Conservation (phyloP, 2,329 filamentous ascomycete species). For the Xylaria sp. region DNA sequence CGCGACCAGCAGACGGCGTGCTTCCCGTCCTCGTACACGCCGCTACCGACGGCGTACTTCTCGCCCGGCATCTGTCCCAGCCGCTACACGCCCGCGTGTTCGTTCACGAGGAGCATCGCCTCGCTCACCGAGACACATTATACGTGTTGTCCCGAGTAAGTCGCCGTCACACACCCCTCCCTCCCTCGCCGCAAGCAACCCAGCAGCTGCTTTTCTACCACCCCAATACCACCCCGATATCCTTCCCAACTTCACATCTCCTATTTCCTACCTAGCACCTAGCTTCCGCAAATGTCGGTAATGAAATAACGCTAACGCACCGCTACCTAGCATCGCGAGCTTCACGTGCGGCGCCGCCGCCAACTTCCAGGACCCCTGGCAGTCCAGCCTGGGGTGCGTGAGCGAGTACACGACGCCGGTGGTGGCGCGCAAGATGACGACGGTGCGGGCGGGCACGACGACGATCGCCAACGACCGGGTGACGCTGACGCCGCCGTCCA, state of each 20-base stretch:
- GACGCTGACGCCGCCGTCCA: background rate
- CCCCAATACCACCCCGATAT: too few relatives aligned
- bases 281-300: too few relatives aligned
- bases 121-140: slow-evolving; percentile 3
- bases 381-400: slow-evolving; percentile 9
- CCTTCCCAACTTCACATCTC: too few relatives aligned
- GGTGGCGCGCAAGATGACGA: slow-evolving; percentile 1
- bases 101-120: background rate
- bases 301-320: too few relatives aligned
- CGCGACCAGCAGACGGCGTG: background rate
- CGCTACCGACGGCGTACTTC: background rate
- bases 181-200: too few relatives aligned
- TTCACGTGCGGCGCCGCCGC: slow-evolving; percentile 1
- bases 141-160: slow-evolving; percentile 10
- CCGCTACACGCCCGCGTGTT: slow-evolving; percentile 9
- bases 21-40: background rate
- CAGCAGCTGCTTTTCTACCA: too few relatives aligned
- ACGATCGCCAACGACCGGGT: background rate
- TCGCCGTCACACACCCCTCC: background rate
- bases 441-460: background rate
- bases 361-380: background rate
- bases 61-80: slow-evolving; percentile 8
- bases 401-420: slow-evolving; percentile 2
- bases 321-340: background rate
- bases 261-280: too few relatives aligned